A percentile compares a stretch with the other conserved stretches of the same genome.
These are phyloP conservation scores for Sarcodon aspratus DNA, from an alignment of 768 basidiomycete genomes.

Conservation along the genomic window DNA sequence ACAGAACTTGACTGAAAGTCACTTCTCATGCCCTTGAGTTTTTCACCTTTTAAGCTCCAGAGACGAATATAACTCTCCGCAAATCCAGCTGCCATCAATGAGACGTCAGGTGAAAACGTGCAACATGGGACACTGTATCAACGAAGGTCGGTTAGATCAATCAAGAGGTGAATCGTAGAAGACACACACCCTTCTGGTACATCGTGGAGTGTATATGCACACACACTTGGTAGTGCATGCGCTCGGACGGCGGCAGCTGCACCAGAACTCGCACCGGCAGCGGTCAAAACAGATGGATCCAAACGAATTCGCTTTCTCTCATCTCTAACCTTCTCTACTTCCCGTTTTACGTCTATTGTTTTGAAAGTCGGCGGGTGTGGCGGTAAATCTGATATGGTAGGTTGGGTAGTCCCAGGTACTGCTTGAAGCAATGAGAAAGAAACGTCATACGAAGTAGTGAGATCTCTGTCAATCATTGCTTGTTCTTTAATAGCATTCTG, in stretches of 20 bases:
- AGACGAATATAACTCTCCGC: constrained; percentile 90
- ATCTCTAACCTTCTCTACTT: constrained; percentile 84
- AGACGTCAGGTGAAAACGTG: constrained; percentile 83
- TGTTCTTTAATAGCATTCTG: constrained; percentile 77
- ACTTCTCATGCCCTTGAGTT: constrained; percentile 62
- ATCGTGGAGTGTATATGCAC: constrained; percentile 92
- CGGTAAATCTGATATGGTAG: constrained; percentile 59
- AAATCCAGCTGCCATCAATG: constrained; percentile 91
- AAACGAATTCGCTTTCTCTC: constrained; percentile 85
- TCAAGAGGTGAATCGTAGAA: background rate
- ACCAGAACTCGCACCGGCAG: constrained; percentile 43
- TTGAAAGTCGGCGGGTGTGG: constrained; percentile 80
- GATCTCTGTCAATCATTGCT: constrained; percentile 63
- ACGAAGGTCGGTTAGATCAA: background rate
- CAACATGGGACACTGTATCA: constrained; percentile 64
- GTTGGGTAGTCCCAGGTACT: constrained; percentile 47
- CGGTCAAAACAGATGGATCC: constrained; percentile 57
- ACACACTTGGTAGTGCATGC: constrained; percentile 81
- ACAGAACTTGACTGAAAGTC: constrained; percentile 60
- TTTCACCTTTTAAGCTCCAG: constrained; percentile 93
- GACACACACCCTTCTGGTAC: constrained; percentile 84
- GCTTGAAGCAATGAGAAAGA: constrained; percentile 37
- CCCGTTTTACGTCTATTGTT: constrained; percentile 79
- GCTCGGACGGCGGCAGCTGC: constrained; percentile 48
- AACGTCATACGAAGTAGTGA: constrained; percentile 53